Evolutionary conservation across 2,329 filamentous ascomycete genomes (phyloP).

Genomic region (Fusarium palustre): DNA sequence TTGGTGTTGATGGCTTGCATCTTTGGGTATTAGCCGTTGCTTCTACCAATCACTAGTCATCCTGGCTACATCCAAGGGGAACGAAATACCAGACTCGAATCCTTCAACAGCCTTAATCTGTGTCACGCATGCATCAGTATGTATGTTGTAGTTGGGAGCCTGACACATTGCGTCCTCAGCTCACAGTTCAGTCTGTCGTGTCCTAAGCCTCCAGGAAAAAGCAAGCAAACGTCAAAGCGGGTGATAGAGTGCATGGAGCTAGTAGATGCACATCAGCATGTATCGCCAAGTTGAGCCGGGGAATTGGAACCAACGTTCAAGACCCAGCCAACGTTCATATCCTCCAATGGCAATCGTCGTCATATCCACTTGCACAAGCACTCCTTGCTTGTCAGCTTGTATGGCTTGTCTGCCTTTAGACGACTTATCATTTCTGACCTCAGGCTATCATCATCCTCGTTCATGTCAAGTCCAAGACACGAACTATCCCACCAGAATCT

Average conservation of each 20-base stretch:
- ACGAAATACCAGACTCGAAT: background rate
- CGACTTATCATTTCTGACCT: constrained; percentile 21
- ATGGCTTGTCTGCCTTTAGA: background rate
- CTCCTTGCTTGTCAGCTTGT: background rate
- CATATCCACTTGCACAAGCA: background rate
- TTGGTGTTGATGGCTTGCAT: constrained; percentile 6
- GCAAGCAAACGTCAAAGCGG: constrained; percentile 38
- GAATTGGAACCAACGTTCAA: constrained; percentile 20
- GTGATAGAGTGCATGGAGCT: constrained; percentile 13
- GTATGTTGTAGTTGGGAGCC: background rate
- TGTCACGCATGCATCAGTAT: background rate
- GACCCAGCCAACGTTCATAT: constrained; percentile 3
- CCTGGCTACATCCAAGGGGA: background rate
- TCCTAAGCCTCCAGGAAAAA: constrained; percentile 19
- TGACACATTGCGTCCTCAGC: constrained; percentile 18
- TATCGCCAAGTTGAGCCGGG: constrained; percentile 9
- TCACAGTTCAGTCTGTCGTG: constrained; percentile 32
- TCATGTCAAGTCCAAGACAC: constrained; percentile 3
- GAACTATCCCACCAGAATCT: background rate
- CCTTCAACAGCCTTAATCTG: constrained; percentile 4
- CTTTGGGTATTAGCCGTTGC: constrained; percentile 3
- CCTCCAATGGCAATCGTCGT: constrained; percentile 1
- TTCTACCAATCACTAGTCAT: constrained; percentile 20
- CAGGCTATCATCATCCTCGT: constrained; percentile 12
- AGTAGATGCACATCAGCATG: constrained; percentile 20